Percentiles rank a stretch among this genome's conserved stretches.
Evolutionary conservation across 2,329 filamentous ascomycete genomes (phyloP).

Genomic region (Penicillium sp.): DNA sequence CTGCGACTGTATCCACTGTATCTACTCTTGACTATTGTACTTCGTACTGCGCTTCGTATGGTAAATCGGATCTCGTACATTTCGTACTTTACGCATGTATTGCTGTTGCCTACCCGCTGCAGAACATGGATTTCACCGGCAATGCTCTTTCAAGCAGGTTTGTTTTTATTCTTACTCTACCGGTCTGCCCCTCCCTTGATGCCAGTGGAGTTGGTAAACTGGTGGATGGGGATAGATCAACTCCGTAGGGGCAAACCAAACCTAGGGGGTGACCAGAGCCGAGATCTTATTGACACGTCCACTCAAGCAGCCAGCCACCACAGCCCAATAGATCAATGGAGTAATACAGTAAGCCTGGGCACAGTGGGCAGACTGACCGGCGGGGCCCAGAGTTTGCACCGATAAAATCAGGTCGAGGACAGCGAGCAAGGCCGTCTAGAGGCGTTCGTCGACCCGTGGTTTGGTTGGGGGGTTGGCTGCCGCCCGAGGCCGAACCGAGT

Average conservation of each 20-base stretch:
- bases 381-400: neutral
- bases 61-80: neutral
- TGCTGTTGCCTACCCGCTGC: neutral
- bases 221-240: neutral
- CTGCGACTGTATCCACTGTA: neutral
- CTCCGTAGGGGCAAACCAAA: conserved; percentile 6
- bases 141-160: neutral
- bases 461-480: conserved; percentile 5
- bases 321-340: no score
- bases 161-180: neutral
- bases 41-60: neutral
- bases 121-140: neutral
- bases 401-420: neutral
- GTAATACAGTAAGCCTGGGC: no score
- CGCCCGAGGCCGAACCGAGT: neutral
- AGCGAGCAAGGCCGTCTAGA: neutral
- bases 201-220: neutral
- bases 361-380: no score
- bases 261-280: conserved; percentile 8
- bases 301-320: conserved; percentile 5
- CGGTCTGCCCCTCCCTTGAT: neutral
- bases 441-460: neutral
- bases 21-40: neutral
- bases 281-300: conserved; percentile 16
- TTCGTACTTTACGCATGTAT: neutral